Base-by-base conservation (phyloP, 441 rosid species). In the Populus hybrid region DNA sequence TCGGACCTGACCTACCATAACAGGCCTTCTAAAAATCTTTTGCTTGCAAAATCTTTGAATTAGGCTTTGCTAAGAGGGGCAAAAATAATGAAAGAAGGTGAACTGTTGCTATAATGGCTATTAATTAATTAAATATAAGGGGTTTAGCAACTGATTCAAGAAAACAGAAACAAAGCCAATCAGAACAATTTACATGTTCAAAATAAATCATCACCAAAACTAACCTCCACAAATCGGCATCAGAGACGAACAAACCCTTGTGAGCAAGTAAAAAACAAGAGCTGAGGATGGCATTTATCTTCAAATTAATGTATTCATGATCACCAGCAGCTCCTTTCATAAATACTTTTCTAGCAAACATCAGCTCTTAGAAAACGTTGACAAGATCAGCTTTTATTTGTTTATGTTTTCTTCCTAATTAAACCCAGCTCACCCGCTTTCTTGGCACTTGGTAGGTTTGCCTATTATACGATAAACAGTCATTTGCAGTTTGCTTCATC, bases 291-390 rank as follows among this genome's bases (percentile, higher is more conserved):
- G 46, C 78, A 57, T 30, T 66, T 50, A 67, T 73, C 71, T 59
- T 24, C 32, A 69, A 75, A 67, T 67, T 30, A 24, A 10, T 69
- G 65, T 9, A 65, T n/a, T n/a, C 53, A 74, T 67, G 66, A 57
- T 38, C 74, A 72, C 30, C 71, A 61, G 38, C 12, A 35, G 40
- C 10, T 19, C 84, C 71, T 75, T 81, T 84, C 63, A 76, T 8
- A 50, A 16, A 66, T 72, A 24, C 69, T 19, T 61, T 78, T 67
- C 65, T 46, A 7, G 77, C 28, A 67, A 75, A 21, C 72, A 66
- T 26, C 61, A 53, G n/a, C 61, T 53, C 61, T 50, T 46, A 7
- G 75, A 24, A 67, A 75, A 21, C 72, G 35, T 34, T 67, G 23
- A 14, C 65, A 21, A n/a, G 66, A 64, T 42, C 59, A 59, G 46